Base-by-base conservation (phyloP, 805 yeast species). In the Ogataea nitratoaversa region DNA sequence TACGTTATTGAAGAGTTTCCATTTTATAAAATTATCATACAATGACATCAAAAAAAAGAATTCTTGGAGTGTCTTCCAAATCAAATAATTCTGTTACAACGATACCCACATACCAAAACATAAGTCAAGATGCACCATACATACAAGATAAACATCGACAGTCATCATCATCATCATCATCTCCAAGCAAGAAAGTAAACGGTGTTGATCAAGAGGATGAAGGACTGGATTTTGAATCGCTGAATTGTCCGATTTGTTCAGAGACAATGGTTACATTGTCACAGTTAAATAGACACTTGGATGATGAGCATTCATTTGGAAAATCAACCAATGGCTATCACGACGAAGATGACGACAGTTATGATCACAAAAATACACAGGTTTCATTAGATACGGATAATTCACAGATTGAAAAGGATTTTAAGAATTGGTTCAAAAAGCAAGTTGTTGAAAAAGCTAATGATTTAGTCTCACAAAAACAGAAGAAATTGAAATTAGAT, bases 211-310 rank as follows among this genome's bases (percentile, higher is more conserved):
- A 30, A 18, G 22, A 17, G 12, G 23, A 18, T 5, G 37, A 41
- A 2, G 34, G 24, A 5, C 31, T 36, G 5, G 30, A 30, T 8
- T 25, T 27, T 2, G 41, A 43, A n/a, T 23, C 46, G 7, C 27
- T 46, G 6, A 36, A 31, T 24, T 87, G 95, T 52, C 95, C 95
- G 1, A 80, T 87, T 1, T 87, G 95, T 54, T 60, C 66, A 12
- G 82, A 78, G 42, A 36, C 59, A 2, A 78, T 83, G 81, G 60
- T 75, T 6, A 70, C 74, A 5, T 57, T 81, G 30, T 37, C 49
- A 13, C 82, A 76, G 44, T 64, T 86, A 41, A 84, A 84, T 56
- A 67, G 69, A 32, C 96, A 87, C 59, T 60, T 87, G 20, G 95
- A 88, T 56, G 82, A 74, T 42, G 74, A 61, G 8, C 96, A 87